phyloP scores from a whole-genome alignment of 805 yeast species.

The Yamadazyma sp. region DNA sequence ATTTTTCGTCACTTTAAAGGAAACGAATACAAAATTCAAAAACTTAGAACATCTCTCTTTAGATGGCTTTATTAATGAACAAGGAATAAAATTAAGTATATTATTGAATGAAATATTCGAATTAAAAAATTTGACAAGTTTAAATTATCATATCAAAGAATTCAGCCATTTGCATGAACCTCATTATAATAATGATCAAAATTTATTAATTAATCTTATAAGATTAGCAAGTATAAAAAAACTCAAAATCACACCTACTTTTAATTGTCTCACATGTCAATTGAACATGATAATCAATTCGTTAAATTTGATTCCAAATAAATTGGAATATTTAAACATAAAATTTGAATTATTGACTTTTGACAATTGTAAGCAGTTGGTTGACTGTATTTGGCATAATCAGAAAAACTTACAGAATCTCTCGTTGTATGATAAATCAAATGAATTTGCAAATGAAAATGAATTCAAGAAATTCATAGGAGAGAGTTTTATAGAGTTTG shows the following conservation, averaged over 20 bases:
- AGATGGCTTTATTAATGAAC: slow-evolving; percentile 21
- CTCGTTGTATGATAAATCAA: slow-evolving; percentile 16
- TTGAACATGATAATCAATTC: slow-evolving; percentile 6
- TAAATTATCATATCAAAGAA: slow-evolving; percentile 19
- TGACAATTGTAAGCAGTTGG: slow-evolving; percentile 9
- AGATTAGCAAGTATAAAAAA: slow-evolving; percentile 10
- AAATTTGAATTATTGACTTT: slow-evolving; percentile 14
- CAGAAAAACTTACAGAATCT: slow-evolving; percentile 14
- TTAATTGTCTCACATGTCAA: slow-evolving; percentile 21
- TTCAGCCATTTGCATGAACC: slow-evolving; percentile 17
- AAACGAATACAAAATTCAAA: neutral
- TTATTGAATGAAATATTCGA: slow-evolving; percentile 13
- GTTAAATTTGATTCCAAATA: slow-evolving; percentile 8
- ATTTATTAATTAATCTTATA: slow-evolving; percentile 13
- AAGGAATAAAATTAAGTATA: slow-evolving; percentile 10
- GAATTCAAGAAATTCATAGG: slow-evolving; percentile 11
- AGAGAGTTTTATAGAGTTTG: slow-evolving; percentile 7
- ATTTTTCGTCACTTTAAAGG: slow-evolving; percentile 13
- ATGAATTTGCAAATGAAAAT: slow-evolving; percentile 13
- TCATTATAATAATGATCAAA: slow-evolving; percentile 13
- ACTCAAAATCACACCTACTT: slow-evolving; percentile 16
- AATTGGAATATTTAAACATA: slow-evolving; percentile 12
- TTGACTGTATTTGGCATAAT: slow-evolving; percentile 4
- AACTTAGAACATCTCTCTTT: slow-evolving; percentile 7
- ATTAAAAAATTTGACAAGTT: slow-evolving; percentile 11